Percentiles rank a stretch among this genome's conserved stretches.
These are phyloP conservation scores for Tricholoma flavovirens DNA, from an alignment of 768 basidiomycete species.

Conservation along the genomic window DNA sequence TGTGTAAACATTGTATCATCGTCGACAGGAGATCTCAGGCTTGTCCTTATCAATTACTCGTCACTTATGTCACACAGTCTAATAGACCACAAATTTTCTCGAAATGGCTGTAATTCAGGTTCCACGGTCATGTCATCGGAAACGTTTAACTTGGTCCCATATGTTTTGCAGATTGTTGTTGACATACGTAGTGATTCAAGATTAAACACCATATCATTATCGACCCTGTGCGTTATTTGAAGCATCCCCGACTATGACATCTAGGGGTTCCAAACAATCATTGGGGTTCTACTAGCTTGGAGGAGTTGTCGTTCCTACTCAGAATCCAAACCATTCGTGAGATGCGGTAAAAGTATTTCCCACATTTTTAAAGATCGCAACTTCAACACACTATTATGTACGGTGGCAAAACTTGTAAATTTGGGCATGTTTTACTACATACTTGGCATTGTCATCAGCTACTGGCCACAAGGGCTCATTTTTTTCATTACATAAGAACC, in stretches of 20 bases:
- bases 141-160: background rate
- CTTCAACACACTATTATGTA: too few relatives aligned
- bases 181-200: background rate
- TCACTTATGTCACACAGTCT: background rate
- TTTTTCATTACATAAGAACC: too few relatives aligned
- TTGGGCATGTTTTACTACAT: too few relatives aligned
- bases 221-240: background rate
- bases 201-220: background rate
- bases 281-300: too few relatives aligned
- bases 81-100: background rate
- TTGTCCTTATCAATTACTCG: background rate
- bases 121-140: background rate
- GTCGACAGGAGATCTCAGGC: background rate
- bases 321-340: too few relatives aligned
- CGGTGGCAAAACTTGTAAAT: too few relatives aligned
- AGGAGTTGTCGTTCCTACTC: too few relatives aligned
- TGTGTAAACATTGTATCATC: constrained; percentile 23
- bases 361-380: too few relatives aligned
- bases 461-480: too few relatives aligned
- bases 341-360: too few relatives aligned
- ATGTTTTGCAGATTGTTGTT: background rate
- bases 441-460: too few relatives aligned
- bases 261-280: too few relatives aligned
- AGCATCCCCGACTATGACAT: background rate
- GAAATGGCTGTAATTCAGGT: background rate